Evolutionary conservation across 2,329 filamentous ascomycete genomes (phyloP), one percentile per base, ranked within the genome.

Genomic region (Fusarium nurragi): DNA sequence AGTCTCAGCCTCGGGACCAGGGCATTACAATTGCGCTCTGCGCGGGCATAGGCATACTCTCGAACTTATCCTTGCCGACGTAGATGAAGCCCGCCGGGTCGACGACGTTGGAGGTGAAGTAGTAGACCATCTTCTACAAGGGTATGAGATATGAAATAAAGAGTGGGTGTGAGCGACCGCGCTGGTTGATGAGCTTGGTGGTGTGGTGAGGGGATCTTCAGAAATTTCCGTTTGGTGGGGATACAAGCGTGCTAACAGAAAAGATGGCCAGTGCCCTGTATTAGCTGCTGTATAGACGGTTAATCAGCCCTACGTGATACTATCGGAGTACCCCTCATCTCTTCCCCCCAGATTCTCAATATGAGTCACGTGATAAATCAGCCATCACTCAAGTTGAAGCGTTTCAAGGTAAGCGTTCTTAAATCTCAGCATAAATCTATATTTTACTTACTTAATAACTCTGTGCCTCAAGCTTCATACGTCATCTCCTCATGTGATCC

Each of bases 61-160:
- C 95, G 71, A 95, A 94, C 81, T 99, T 99, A 83, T 99, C 95
- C 79, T 98, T 99, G 78, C 95, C 95, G 59, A 97, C 93, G 77
- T 99, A 99, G 74, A 99, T 88, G 76, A 90, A 94, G 38, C 93
- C 94, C 28, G 93, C 77, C 3, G 95, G 94, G 13, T 89, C 84
- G 36, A 97, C 92, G 38, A 88, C 88, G 62, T 87, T 94, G 23
- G 94, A 98, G 2, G 89, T 95, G 77, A 95, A 98, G 78, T 98
- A 98, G 81, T 91, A 97, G 43, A 99, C 95, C 95, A 99, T 96
- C 4, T 46, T 13, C 19, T 5, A 9, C 10, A 10, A 26, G 14
- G 2, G 10, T 18, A 23, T 4, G 10, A 5, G 2, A 16, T 18
- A 26, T n/a, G 18, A 40, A 18, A 45, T 10, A 19, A 8, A 11